Base-by-base conservation (phyloP, 345 rosid genomes). In the Linum trigynum region DNA sequence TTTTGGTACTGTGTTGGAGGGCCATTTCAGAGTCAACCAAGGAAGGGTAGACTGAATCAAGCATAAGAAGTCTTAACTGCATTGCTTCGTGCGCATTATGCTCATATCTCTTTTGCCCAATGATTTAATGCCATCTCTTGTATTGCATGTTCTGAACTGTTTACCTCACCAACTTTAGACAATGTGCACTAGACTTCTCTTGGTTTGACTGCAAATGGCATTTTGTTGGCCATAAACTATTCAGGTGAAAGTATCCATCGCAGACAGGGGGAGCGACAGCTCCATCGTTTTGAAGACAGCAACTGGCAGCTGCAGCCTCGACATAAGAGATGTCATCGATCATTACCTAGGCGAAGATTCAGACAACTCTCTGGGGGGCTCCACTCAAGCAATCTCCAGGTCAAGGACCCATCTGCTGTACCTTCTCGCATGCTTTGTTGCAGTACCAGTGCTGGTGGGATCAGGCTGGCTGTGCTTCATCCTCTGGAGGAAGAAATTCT, bases 191-290 rank as follows among this genome's bases (percentile, higher is more conserved):
- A 7, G 51, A 8, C 51, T 45, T 45, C 11, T 45, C 51, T 14
- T 45, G 8, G 51, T 45, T 45, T 45, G 32, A 45, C 51, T 45
- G 12, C 36, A 62, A 35, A 40, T 32, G 14, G 17, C 59, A 51
- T 38, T 17, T n/a, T 65, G 39, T 57, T 64, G 32, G 57, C 41
- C 57, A 17, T 59, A 5, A 9, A 10, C 16, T 23, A 10, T 32
- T 67, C 84, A 89, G 94, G 82, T 89, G 69, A 83, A 75, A 72
- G 86, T 85, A 45, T 74, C 83, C 59, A 75, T 85, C 55, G 64
- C 3, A 14, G 39, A 61, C 35, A 77, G 75, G 65, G 79, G 81
- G 57, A 67, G 76, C 7, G 69, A 68, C 39, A 82, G 69, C 59
- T 55, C 66, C 42, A 88, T 90, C 41, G 17, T 67, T 65, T 63